Evolutionary conservation across 139 green algal genomes (phyloP), one percentile per base, ranked within the genome.

Genomic region (Dunaliella primolecta): DNA sequence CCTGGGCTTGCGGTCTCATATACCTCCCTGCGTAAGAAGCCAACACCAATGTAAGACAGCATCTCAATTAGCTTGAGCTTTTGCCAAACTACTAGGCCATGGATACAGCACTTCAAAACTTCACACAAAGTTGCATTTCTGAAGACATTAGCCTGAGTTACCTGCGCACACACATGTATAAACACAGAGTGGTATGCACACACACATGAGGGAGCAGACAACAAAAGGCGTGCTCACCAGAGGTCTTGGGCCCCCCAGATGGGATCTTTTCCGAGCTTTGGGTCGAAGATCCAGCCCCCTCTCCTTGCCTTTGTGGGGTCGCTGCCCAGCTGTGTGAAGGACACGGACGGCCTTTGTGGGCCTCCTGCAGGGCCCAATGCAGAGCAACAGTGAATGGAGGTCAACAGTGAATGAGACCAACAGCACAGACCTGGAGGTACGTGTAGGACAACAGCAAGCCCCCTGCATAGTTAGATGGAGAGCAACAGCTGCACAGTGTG

Each of bases 1-100:
- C 94, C 91, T 0, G 94, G 93, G 75, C 81, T 88, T 3, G 87
- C 86, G 21, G 85, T 81, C 80, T 97, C 93, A 89, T 98, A 98
- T 78, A 98, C 95, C 75, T 95, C 86, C 88, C 94, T 96, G 91
- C 57, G 85, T 2, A 74, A 88, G 7, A 21, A 82, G 46, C 46
- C 7, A 7, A 64, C 7, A 64, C 15, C 46, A 7, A 64, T 7
- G 7, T 64, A 64, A 64, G 46, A n/a, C n/a, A n/a, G n/a, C n/a
- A 32, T 85, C 30, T 25, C 20, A 87, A 24, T 76, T 31, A 86
- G 72, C 46, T 70, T 75, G 29, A 33, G 34, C 33, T 37, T 33
- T 32, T 25, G 33, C 30, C 76, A 55, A 27, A 77, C 55, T 75
- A 76, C 72, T 24, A 71, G 15, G 20, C 34, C 56, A 15, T 29